These are phyloP conservation scores for Anethum foeniculum DNA, from an alignment of 140 eudicot genomes.

Conservation along the genomic window DNA sequence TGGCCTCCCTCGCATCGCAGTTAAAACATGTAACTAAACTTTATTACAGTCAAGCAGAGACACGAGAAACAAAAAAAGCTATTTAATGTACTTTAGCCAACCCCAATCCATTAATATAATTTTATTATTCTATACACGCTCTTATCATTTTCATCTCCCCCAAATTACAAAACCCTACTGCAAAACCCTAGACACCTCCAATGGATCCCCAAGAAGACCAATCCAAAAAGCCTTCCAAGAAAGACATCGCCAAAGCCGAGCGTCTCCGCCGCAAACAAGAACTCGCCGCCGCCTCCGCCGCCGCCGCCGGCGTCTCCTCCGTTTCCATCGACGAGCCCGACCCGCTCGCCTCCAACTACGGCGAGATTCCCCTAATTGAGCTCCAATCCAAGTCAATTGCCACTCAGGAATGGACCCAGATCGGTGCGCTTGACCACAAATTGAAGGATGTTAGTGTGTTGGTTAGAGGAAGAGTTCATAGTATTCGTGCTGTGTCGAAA, in stretches of 20 bases:
- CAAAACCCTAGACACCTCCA: constrained; percentile 12
- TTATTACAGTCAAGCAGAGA: too few relatives aligned
- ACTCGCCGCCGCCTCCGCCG: constrained; percentile 58
- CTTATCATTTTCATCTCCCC: not conserved
- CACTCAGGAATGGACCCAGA: constrained; percentile 51
- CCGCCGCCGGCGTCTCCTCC: constrained; percentile 36
- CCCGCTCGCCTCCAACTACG: constrained; percentile 53
- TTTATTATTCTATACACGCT: too few relatives aligned
- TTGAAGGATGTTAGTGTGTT: constrained; percentile 46
- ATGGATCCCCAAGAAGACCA: constrained; percentile 30
- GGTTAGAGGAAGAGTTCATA: constrained; percentile 58
- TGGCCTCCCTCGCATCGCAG: too few relatives aligned
- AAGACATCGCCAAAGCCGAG: constrained; percentile 67
- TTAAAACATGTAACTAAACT: too few relatives aligned
- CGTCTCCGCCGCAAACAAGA: constrained; percentile 58
- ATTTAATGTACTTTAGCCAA: too few relatives aligned
- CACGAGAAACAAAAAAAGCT: too few relatives aligned
- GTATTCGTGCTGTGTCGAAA: constrained; percentile 69
- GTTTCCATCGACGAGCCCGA: constrained; percentile 42
- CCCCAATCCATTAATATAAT: too few relatives aligned
- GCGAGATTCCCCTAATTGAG: constrained; percentile 43
- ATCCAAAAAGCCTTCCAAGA: constrained; percentile 66
- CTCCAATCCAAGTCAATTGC: constrained; percentile 52
- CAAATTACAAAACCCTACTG: not conserved
- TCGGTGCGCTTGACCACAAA: constrained; percentile 25